phyloP scores from a whole-genome alignment of 78 protist species.

The Dictyostelium intermedium region DNA sequence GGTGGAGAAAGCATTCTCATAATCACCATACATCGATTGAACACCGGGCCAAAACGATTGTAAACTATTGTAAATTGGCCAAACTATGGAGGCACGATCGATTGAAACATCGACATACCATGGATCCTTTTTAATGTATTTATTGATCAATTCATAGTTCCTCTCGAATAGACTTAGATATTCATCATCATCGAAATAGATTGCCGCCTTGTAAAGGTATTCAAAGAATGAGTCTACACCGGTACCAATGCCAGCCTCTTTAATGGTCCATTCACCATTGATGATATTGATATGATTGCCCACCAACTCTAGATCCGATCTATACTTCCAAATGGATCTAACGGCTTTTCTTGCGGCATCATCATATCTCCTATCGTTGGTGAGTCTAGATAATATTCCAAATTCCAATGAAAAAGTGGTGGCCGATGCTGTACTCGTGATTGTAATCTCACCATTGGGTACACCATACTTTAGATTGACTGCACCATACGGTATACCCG shows the following conservation, averaged over 20 bases:
- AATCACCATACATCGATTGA: slow-evolving; percentile 57
- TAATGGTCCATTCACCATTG: slow-evolving; percentile 89
- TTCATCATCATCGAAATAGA: slow-evolving; percentile 77
- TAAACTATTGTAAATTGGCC: slow-evolving; percentile 66
- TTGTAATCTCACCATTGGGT: slow-evolving; percentile 81
- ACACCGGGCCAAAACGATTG: slow-evolving; percentile 94
- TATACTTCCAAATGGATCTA: slow-evolving; percentile 66
- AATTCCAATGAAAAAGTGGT: slow-evolving; percentile 93
- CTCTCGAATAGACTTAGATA: slow-evolving; percentile 40
- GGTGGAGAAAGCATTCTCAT: slow-evolving; percentile 29
- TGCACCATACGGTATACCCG: slow-evolving; percentile 96
- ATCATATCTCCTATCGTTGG: slow-evolving; percentile 77
- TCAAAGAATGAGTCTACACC: slow-evolving; percentile 94
- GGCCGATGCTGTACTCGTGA: slow-evolving; percentile 93
- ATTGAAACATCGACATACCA: slow-evolving; percentile 89
- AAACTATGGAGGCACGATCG: slow-evolving; percentile 52
- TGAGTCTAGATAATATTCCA: slow-evolving; percentile 68
- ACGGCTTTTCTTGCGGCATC: slow-evolving; percentile 77
- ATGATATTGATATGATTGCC: slow-evolving; percentile 91
- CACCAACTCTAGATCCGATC: slow-evolving; percentile 78
- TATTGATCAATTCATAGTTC: not conserved
- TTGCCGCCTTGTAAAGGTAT: slow-evolving; percentile 88
- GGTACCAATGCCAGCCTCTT: slow-evolving; percentile 89
- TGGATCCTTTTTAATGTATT: slow-evolving; percentile 14
- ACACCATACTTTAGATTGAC: slow-evolving; percentile 92